Evolutionary conservation across 192 early-diverging fungal species (phyloP).

Genomic region (Gryganskiella cystojenkinii): DNA sequence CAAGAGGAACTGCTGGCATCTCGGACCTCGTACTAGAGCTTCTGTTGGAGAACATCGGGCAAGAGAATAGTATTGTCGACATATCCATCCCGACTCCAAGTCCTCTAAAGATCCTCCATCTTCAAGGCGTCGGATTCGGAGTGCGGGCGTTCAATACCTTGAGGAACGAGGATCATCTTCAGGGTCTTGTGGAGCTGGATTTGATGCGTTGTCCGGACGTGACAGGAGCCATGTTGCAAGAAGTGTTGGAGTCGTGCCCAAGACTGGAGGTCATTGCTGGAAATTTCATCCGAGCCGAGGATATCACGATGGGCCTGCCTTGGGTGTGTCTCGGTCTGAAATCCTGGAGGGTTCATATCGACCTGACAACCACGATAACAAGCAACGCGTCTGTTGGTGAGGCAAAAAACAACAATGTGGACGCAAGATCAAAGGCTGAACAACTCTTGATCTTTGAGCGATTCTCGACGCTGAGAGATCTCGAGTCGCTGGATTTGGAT

Average conservation of each 20-base stretch:
- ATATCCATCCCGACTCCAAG: too few relatives aligned
- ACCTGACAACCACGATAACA: background rate
- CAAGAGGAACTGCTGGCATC: background rate
- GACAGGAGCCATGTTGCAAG: conserved; percentile 1
- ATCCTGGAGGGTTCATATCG: conserved; percentile 2
- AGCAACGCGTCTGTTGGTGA: background rate
- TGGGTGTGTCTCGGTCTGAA: conserved; percentile 15
- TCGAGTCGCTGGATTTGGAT: conserved; percentile 3
- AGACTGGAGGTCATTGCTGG: conserved; percentile 3
- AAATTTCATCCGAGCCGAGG: conserved; percentile 8
- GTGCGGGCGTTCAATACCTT: background rate
- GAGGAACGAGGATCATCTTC: background rate
- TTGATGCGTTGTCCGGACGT: conserved; percentile 1
- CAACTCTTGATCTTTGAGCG: conserved; percentile 6
- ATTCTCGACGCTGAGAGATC: background rate
- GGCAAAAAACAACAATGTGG: background rate
- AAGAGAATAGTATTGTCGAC: too few relatives aligned
- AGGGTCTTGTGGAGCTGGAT: background rate
- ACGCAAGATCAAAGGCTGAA: background rate
- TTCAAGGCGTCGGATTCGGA: background rate
- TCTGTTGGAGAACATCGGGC: background rate
- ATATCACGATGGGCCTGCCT: background rate
- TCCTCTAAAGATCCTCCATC: background rate
- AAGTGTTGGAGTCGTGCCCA: conserved; percentile 11
- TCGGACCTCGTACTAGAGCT: background rate